Base-by-base conservation (phyloP, 768 basidiomycete species). In the Fibroporia radiculosa region DNA sequence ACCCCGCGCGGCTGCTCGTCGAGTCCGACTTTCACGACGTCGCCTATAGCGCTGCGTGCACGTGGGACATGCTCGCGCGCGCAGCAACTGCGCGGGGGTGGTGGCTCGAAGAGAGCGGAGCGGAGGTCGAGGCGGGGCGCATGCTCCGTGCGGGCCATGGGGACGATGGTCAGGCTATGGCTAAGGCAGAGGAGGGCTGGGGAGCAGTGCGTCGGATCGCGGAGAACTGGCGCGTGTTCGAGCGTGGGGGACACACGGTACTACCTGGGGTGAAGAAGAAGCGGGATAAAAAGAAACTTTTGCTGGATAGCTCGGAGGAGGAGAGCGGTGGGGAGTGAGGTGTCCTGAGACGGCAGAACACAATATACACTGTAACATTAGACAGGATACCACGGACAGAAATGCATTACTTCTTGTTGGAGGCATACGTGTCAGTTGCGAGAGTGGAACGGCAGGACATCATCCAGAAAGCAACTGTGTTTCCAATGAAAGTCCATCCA, bases 1-100 rank as follows among this genome's bases (percentile, higher is more conserved):
- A 78, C 39, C 65, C 78, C 2, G 60, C 76, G 48, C 78, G 90
- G 19, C 71, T 98, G 22, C 73, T 98, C 40, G 80, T 80, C 24
- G 95, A 99, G 63, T 90, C 86, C 2, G 95, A 97, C 63, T 85
- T 74, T 55, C 73, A 90, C 58, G 65, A 84, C 49, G 71, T 88
- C n/a, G 60, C 73, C 13, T 58, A 68, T 50, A 78, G 75, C 43
- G 70, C 80, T 1, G 50, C 66, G 26, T 68, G 77, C 45, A 84
- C 88, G 4, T 88, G 89, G 83, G 77, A 82, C 33, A 93, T 95
- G 65, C 57, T 91, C 6, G 62, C 68, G 27, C 76, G 74, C 35
- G 68, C 97, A 14, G 84, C 90, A 3, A 71, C 78, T 27, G 71
- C 84, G n/a, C 82, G 79, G 56, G 80, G 80, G 3, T 95, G 92